A percentile compares a stretch with the other conserved stretches of the same genome.
Conservation (phyloP, 768 basidiomycete genomes). For the Leccinum disarticulatum region DNA sequence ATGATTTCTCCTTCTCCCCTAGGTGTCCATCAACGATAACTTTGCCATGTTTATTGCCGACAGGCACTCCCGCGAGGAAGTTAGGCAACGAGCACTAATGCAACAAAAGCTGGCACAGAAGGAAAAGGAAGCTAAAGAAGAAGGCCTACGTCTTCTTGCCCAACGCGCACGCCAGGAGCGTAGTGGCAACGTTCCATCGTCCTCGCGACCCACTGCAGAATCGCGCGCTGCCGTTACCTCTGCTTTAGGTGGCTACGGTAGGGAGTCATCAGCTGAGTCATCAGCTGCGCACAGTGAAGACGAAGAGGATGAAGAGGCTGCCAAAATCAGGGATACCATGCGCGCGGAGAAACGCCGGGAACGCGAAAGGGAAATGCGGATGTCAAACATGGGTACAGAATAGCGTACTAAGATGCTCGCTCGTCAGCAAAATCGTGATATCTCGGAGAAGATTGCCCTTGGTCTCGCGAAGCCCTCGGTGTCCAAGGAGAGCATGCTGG, state of each 20-base stretch:
- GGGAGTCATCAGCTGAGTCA: constrained; percentile 59
- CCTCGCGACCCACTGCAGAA: constrained; percentile 64
- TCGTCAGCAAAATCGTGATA: constrained; percentile 96
- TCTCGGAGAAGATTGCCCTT: constrained; percentile 97
- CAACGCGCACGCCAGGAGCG: constrained; percentile 96
- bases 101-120: constrained; percentile 99
- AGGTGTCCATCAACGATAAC: constrained; percentile 99
- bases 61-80: constrained; percentile 96
- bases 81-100: constrained; percentile 94
- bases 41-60: constrained; percentile 98
- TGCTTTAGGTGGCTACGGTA: constrained; percentile 82
- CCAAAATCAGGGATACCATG: constrained; percentile 85
- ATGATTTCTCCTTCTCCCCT: constrained; percentile 2
- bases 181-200: constrained; percentile 63
- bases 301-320: constrained; percentile 78
- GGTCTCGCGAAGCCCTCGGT: constrained; percentile 95
- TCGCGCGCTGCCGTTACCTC: constrained; percentile 72
- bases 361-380: constrained; percentile 95
- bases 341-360: constrained; percentile 89
- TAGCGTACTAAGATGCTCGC: constrained; percentile 95
- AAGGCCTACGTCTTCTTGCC: constrained; percentile 89
- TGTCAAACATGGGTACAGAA: constrained; percentile 99
- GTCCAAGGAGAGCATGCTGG: constrained; percentile 96
- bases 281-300: constrained; percentile 54
- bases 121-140: constrained; percentile 94